These are phyloP conservation scores for Euclidium syriacum DNA, from an alignment of 345 rosid genomes.

Conservation along the genomic window DNA sequence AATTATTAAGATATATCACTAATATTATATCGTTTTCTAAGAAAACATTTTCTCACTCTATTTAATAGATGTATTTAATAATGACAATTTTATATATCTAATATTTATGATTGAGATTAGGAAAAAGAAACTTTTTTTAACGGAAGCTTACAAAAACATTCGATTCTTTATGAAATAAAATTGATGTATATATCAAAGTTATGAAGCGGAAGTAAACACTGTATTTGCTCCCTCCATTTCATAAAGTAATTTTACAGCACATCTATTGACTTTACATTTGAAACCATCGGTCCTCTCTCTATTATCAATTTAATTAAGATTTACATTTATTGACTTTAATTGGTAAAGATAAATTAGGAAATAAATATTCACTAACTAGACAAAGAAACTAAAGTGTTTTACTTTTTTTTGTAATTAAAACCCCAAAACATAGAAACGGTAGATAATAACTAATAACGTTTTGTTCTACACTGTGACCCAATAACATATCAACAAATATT, in stretches of 20 bases:
- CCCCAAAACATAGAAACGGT: not conserved
- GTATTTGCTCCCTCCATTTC: too few relatives aligned
- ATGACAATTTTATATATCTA: not conserved
- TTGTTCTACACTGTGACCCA: conserved; percentile 4
- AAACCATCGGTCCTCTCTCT: too few relatives aligned
- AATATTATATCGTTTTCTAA: not conserved
- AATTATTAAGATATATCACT: too few relatives aligned
- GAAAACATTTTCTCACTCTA: not conserved
- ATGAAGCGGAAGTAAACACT: too few relatives aligned
- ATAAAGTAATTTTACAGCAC: too few relatives aligned
- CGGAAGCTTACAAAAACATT: too few relatives aligned
- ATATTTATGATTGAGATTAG: not conserved
- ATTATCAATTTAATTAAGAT: too few relatives aligned
- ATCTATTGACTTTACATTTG: too few relatives aligned
- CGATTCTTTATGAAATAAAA: too few relatives aligned
- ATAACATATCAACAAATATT: not conserved
- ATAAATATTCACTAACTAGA: not conserved
- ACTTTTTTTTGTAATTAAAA: not conserved
- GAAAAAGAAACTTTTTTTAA: not conserved
- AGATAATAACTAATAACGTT: not conserved
- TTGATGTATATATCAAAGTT: too few relatives aligned
- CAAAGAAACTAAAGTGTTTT: not conserved
- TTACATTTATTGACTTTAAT: not conserved
- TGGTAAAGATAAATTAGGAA: not conserved
- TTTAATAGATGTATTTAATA: not conserved